Conservation (phyloP, 2,329 filamentous ascomycete species). For the Apiospora arundinis region DNA sequence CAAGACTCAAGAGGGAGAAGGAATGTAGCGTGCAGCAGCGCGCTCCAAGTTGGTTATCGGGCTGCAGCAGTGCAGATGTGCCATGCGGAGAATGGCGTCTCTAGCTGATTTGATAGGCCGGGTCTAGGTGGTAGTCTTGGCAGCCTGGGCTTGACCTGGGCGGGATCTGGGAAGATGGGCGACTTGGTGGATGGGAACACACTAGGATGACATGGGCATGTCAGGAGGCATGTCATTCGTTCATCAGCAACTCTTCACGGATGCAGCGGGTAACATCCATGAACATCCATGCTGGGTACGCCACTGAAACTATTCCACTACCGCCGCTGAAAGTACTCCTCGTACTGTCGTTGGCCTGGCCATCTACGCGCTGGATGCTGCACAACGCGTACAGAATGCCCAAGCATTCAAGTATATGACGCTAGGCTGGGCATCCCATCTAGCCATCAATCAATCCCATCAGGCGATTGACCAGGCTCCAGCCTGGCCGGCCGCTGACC, state of each 20-base stretch:
- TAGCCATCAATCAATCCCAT: background rate
- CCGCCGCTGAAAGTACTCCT: background rate
- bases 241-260: constrained; percentile 14
- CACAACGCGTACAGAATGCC: constrained; percentile 2
- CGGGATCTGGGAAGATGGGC: constrained; percentile 5
- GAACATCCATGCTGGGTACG: constrained; percentile 1
- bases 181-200: constrained; percentile 1
- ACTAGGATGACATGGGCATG: background rate
- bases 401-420: constrained; percentile 3
- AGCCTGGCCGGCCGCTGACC: background rate
- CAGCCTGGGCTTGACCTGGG: background rate
- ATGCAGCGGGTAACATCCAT: constrained; percentile 1
- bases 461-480: background rate
- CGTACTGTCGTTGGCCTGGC: background rate
- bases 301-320: background rate
- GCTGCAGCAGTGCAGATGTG: constrained; percentile 3
- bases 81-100: constrained; percentile 12
- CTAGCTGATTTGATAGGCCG: constrained; percentile 15
- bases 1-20: background rate
- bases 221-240: constrained; percentile 12
- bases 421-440: background rate
- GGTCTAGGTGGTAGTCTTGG: constrained; percentile 14
- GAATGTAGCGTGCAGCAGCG: background rate
- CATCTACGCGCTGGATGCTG: constrained; percentile 7
- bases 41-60: constrained; percentile 10